These are phyloP conservation scores for Nemania serpens DNA, from an alignment of 2,329 filamentous ascomycete genomes.

Conservation along the genomic window DNA sequence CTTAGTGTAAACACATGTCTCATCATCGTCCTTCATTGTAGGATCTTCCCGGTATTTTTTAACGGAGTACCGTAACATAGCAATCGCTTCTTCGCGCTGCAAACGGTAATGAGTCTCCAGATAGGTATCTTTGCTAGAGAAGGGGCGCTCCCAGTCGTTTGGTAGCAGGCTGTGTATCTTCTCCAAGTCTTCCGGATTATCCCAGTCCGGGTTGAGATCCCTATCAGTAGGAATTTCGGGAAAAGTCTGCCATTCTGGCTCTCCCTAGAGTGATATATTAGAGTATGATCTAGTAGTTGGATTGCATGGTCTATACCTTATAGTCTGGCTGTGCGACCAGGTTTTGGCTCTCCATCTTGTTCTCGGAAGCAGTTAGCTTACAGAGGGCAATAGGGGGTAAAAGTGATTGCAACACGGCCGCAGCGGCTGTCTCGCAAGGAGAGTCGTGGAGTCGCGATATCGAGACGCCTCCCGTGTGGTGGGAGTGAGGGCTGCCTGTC, in stretches of 20 bases:
- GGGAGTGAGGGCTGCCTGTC: too few species aligned
- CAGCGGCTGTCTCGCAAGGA: too few species aligned
- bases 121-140: slow-evolving; percentile 66
- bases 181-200: slow-evolving; percentile 26
- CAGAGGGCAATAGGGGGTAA: too few species aligned
- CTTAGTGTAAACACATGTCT: slow-evolving; percentile 71
- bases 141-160: slow-evolving; percentile 63
- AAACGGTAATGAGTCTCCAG: slow-evolving; percentile 75
- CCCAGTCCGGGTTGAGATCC: slow-evolving; percentile 54
- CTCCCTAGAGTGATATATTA: slow-evolving; percentile 11
- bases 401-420: too few species aligned
- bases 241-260: slow-evolving; percentile 30
- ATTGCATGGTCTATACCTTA: not conserved
- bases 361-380: not conserved
- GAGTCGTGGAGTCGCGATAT: too few species aligned
- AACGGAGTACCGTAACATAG: slow-evolving; percentile 71
- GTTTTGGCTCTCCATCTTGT: slow-evolving; percentile 5
- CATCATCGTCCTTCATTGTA: slow-evolving; percentile 59
- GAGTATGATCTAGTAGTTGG: not conserved
- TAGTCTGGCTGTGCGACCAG: not conserved
- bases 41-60: slow-evolving; percentile 57
- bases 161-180: slow-evolving; percentile 46
- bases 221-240: slow-evolving; percentile 60
- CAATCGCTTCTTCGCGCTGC: slow-evolving; percentile 73
- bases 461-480: too few species aligned